Conservation (phyloP, 78 protist genomes). For the Monosiga brevicollis region DNA sequence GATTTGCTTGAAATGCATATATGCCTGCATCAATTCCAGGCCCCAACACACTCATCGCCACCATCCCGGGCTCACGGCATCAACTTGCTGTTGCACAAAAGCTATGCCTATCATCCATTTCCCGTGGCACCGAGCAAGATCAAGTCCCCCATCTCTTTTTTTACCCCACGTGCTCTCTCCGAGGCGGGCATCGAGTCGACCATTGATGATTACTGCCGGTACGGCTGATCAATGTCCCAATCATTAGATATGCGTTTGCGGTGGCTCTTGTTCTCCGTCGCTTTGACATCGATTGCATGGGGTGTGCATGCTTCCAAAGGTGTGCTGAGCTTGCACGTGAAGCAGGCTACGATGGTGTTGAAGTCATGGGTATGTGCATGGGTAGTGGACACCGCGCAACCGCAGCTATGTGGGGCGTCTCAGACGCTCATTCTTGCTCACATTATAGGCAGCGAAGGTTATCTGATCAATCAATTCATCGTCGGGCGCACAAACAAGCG, state of each 20-base stretch:
- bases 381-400: too few relatives aligned
- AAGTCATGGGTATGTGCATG: slow-evolving; percentile 67
- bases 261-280: background rate
- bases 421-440: too few relatives aligned
- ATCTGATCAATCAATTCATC: slow-evolving; percentile 57
- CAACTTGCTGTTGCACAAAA: background rate
- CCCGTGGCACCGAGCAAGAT: slow-evolving; percentile 16
- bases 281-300: background rate
- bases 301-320: background rate
- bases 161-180: slow-evolving; percentile 29
- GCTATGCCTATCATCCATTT: slow-evolving; percentile 26
- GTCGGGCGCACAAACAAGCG: slow-evolving; percentile 41
- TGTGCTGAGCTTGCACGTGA: slow-evolving; percentile 41
- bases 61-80: background rate
- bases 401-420: too few relatives aligned
- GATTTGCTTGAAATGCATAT: too few relatives aligned
- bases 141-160: slow-evolving; percentile 34
- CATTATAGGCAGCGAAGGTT: slow-evolving; percentile 7
- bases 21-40: too few relatives aligned
- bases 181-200: slow-evolving; percentile 14
- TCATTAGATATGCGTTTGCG: background rate
- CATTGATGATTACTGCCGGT: slow-evolving; percentile 12
- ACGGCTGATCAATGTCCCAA: too few relatives aligned
- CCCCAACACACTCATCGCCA: too few relatives aligned
- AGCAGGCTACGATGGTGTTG: slow-evolving; percentile 64